Evolutionary conservation across 2,329 filamentous ascomycete species (phyloP).

Genomic region (Orbilia ellipsospora): DNA sequence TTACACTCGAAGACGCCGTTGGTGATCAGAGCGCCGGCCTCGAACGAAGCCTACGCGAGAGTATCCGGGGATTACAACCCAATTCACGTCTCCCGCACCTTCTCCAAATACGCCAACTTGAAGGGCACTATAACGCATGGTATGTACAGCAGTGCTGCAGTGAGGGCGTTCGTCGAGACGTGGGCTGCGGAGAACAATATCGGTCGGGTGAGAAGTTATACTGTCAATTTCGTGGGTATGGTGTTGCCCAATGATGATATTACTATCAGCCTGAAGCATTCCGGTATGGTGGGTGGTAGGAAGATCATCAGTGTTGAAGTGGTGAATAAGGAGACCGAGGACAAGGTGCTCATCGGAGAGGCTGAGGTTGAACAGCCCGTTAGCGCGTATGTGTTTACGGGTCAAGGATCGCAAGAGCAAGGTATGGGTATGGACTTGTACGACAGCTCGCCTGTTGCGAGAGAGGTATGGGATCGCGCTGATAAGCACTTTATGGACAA

Average conservation of each 20-base stretch:
- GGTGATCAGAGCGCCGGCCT: slow-evolving; percentile 87
- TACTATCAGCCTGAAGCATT: slow-evolving; percentile 92
- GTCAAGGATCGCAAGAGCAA: slow-evolving; percentile 97
- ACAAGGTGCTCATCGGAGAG: slow-evolving; percentile 94
- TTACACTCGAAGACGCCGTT: slow-evolving; percentile 91
- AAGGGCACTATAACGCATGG: slow-evolving; percentile 98
- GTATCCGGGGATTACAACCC: slow-evolving; percentile 99
- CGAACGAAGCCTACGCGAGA: slow-evolving; percentile 96
- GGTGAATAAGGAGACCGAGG: slow-evolving; percentile 92
- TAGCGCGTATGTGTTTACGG: slow-evolving; percentile 96
- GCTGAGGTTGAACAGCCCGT: slow-evolving; percentile 98
- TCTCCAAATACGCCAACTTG: slow-evolving; percentile 93
- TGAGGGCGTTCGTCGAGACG: slow-evolving; percentile 94
- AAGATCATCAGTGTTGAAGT: slow-evolving; percentile 99
- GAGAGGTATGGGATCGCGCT: slow-evolving; percentile 96
- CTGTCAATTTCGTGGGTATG: slow-evolving; percentile 97
- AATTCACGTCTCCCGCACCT: slow-evolving; percentile 97
- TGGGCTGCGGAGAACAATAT: slow-evolving; percentile 99
- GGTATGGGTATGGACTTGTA: slow-evolving; percentile 99
- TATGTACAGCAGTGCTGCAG: slow-evolving; percentile 98
- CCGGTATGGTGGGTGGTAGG: slow-evolving; percentile 96
- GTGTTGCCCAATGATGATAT: slow-evolving; percentile 96
- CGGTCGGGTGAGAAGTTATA: slow-evolving; percentile 95
- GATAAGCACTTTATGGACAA: slow-evolving; percentile 99
- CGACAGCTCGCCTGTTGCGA: slow-evolving; percentile 88